phyloP scores from a whole-genome alignment of 148 eudicot genomes.

The Rhododendron ferrugineum region DNA sequence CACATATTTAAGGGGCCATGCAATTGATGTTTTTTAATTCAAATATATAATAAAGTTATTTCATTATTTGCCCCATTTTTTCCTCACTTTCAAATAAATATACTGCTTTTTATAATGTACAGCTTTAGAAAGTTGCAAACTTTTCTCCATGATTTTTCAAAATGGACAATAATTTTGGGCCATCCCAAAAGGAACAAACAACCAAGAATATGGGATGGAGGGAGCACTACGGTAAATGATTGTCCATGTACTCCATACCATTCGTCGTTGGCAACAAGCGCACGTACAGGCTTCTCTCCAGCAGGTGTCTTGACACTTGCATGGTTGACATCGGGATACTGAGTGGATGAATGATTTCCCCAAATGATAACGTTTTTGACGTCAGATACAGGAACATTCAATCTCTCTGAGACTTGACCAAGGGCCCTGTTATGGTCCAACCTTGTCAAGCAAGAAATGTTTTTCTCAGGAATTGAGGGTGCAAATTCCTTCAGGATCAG shows the following conservation, averaged over 20 bases:
- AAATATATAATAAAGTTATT: neutral
- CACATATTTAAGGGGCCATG: neutral
- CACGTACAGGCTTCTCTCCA: conserved; percentile 83
- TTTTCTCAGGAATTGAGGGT: conserved; percentile 93
- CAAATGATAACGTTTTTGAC: conserved; percentile 96
- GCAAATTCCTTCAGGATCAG: conserved; percentile 96
- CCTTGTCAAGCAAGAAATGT: conserved; percentile 83
- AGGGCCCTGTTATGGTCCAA: conserved; percentile 99
- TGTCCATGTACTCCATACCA: conserved; percentile 39
- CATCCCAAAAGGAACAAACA: neutral
- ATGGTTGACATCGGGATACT: conserved; percentile 98
- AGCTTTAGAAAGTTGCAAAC: neutral
- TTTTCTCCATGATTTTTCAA: neutral
- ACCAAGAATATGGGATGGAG: neutral
- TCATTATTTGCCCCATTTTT: neutral
- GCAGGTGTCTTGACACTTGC: conserved; percentile 78
- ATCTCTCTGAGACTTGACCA: conserved; percentile 90
- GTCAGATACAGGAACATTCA: conserved; percentile 77
- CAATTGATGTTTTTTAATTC: neutral
- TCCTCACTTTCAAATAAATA: neutral
- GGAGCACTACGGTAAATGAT: neutral
- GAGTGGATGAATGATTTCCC: conserved; percentile 98
- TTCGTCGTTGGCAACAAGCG: conserved; percentile 78
- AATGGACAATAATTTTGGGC: neutral
- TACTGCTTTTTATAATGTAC: neutral